Evolutionary conservation across 2,329 filamentous ascomycete species (phyloP), one percentile per base, ranked within the genome.

Genomic region (Epichloe gansuensis): DNA sequence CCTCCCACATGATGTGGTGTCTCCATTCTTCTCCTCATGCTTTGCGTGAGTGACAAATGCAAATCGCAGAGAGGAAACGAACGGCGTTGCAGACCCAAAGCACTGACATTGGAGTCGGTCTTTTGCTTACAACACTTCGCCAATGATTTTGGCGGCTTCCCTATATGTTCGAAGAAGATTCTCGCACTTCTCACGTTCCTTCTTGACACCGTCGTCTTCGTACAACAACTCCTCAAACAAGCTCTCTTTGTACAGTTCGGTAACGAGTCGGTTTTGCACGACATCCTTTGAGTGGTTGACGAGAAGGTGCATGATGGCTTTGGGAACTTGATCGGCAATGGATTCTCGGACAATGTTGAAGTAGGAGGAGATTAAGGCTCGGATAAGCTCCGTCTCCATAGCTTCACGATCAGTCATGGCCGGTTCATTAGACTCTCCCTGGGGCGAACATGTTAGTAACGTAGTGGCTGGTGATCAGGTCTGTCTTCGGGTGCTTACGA

Each of bases 251-350:
- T 98, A 98, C 49, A 98, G 76, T 67, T 95, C 88, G 66, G 88
- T 95, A 53, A 98, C 93, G 6, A 98, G 82, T 46, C 93, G 81
- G 70, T 98, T 98, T 70, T 98, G 93, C 35, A 98, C 91, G 12
- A 91, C 91, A 60, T 98, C 93, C 69, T 97, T 96, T 72, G 88
- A 95, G 74, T 96, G 88, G 71, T 98, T 98, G 65, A 98, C 93
- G 37, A 98, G 80, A 46, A 98, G 81, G 68, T 98, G 93, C 93
- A 98, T 98, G 61, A 98, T 86, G 5, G 93, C 93, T 73, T 98
- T 98, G 59, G 93, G 93, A 11, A 98, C 93, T 72, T 97, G 91
- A 67, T 98, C 93, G 45, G 91, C 91, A 62, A 96, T 95, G n/a
- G 89, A 91, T 71, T 98, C 93, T 57, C 93, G 88, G 46, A 98